A percentile compares a stretch with the other conserved stretches of the same genome.
These are phyloP conservation scores for Hansfordia pulvinata DNA, from an alignment of 2,329 filamentous ascomycete genomes.

Conservation along the genomic window DNA sequence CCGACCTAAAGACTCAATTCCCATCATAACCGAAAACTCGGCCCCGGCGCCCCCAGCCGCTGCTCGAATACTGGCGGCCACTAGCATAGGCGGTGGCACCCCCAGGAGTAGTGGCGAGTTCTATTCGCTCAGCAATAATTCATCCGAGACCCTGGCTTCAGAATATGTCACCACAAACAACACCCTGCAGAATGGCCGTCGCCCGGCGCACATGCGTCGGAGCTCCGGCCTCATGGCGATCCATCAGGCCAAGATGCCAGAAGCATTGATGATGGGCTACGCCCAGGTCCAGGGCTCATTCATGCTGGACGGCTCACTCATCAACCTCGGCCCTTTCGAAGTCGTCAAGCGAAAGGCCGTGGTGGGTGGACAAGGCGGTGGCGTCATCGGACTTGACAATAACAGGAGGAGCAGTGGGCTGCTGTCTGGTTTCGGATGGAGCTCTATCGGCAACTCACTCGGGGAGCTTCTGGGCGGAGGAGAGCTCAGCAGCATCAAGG, in stretches of 20 bases:
- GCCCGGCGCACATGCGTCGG: slow-evolving; percentile 31
- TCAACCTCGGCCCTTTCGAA: slow-evolving; percentile 83
- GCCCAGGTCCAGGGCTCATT: slow-evolving; percentile 90
- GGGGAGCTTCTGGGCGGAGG: slow-evolving; percentile 75
- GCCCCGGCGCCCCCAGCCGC: slow-evolving; percentile 29
- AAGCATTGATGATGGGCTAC: slow-evolving; percentile 95
- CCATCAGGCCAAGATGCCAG: slow-evolving; percentile 39
- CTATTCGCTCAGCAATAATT: slow-evolving; percentile 89
- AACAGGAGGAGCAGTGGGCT: slow-evolving; percentile 65
- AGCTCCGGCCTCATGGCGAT: slow-evolving; percentile 27
- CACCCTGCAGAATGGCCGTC: slow-evolving; percentile 25
- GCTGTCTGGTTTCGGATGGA: slow-evolving; percentile 76
- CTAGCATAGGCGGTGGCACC: slow-evolving; percentile 62
- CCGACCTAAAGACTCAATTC: slow-evolving; percentile 28
- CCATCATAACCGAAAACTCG: slow-evolving; percentile 41
- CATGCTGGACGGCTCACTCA: slow-evolving; percentile 76
- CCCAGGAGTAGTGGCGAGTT: slow-evolving; percentile 89
- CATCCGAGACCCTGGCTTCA: slow-evolving; percentile 81
- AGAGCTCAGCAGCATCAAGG: slow-evolving; percentile 85
- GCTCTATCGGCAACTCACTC: slow-evolving; percentile 74
- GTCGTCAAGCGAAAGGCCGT: slow-evolving; percentile 92
- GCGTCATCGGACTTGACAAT: slow-evolving; percentile 69
- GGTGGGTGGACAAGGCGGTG: slow-evolving; percentile 73
- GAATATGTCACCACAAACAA: slow-evolving; percentile 73
- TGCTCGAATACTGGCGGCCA: slow-evolving; percentile 61